Conservation (phyloP, 768 basidiomycete species). For the Hypholoma fasciculare region DNA sequence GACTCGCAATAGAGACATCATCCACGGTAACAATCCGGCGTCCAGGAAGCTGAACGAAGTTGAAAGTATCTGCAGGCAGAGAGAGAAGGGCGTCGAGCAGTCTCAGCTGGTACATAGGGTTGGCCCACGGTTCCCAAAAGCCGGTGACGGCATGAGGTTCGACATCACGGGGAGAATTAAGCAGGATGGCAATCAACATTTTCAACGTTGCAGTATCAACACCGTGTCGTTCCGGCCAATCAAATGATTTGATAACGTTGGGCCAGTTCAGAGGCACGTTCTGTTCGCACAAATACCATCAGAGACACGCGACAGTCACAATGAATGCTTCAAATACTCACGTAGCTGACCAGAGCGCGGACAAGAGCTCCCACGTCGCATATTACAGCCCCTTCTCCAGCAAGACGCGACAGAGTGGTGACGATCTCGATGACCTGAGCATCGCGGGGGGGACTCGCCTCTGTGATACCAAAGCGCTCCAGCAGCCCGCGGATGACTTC, state of each 20-base stretch:
- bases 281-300: conserved; percentile 32
- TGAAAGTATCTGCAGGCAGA: conserved; percentile 88
- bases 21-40: conserved; percentile 84
- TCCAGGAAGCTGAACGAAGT: conserved; percentile 86
- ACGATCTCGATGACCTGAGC: conserved; percentile 71
- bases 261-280: conserved; percentile 76
- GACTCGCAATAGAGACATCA: conserved; percentile 81
- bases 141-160: conserved; percentile 81
- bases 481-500: conserved; percentile 72
- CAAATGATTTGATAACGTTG: conserved; percentile 81
- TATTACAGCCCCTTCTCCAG: conserved; percentile 68
- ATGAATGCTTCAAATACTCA: conserved; percentile 37
- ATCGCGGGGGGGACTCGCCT: conserved; percentile 70
- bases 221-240: conserved; percentile 78
- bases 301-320: neutral
- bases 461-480: conserved; percentile 74
- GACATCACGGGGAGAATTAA: conserved; percentile 75
- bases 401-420: conserved; percentile 62
- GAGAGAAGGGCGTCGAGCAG: conserved; percentile 88
- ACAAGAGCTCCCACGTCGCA: conserved; percentile 79
- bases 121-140: conserved; percentile 86
- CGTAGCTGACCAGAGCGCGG: conserved; percentile 71
- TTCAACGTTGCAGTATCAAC: conserved; percentile 91
- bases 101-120: conserved; percentile 82
- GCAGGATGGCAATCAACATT: conserved; percentile 83